Conservation (phyloP, 2,329 filamentous ascomycete species). For the Taxawa tesnikishii region DNA sequence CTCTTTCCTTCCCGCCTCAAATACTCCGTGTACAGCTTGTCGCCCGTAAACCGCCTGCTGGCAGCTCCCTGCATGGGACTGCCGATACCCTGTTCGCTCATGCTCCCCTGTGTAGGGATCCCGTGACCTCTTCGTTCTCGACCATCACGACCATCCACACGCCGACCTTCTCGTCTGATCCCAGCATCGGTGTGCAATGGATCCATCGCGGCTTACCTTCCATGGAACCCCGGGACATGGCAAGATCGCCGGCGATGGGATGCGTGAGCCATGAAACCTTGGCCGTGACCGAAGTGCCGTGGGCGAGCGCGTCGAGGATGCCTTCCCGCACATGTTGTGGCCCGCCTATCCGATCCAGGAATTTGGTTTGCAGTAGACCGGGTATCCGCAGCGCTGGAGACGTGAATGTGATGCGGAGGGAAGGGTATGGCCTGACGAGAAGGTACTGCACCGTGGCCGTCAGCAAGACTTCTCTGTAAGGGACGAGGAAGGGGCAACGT, state of each 20-base stretch:
- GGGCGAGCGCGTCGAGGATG: conserved; percentile 24
- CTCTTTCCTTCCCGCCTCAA: conserved; percentile 17
- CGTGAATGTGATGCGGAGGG: conserved; percentile 55
- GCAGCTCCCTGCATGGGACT: conserved; percentile 3
- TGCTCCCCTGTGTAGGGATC: conserved; percentile 11
- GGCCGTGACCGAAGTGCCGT: conserved; percentile 28
- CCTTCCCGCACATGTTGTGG: conserved; percentile 23
- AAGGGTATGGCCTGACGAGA: conserved; percentile 54
- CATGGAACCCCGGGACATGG: conserved; percentile 5
- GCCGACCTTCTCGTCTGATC: conserved; percentile 28
- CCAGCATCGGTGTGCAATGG: conserved; percentile 31
- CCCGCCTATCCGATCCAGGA: conserved; percentile 31
- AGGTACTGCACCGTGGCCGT: conserved; percentile 36
- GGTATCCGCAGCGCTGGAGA: conserved; percentile 55
- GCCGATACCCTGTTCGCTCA: conserved; percentile 1
- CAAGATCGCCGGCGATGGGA: conserved; percentile 5
- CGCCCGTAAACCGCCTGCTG: conserved; percentile 12
- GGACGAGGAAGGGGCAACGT: conserved; percentile 3
- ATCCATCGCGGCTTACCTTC: conserved; percentile 26
- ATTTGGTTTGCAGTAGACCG: conserved; percentile 43
- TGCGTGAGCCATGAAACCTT: conserved; percentile 27
- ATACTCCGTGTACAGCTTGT: conserved; percentile 24
- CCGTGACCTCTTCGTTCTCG: conserved; percentile 23
- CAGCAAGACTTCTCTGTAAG: neutral
- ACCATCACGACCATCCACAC: conserved; percentile 37